A percentile compares a stretch with the other conserved stretches of the same genome.
Conservation (phyloP, 169 alveolate species). For the Hammondia hammondi region DNA sequence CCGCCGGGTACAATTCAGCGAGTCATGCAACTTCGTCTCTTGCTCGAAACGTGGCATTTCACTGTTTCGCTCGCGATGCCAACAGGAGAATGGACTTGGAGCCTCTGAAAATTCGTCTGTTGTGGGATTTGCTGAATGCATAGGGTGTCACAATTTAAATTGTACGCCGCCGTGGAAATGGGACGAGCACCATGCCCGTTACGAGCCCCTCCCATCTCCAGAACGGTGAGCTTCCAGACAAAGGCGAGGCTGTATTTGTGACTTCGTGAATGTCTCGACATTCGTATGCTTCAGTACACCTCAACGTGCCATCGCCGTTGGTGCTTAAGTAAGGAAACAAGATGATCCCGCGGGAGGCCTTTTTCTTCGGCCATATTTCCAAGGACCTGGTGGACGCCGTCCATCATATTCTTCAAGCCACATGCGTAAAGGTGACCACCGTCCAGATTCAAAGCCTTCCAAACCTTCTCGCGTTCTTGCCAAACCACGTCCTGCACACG, state of each 20-base stretch:
- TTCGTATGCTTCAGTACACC: slow-evolving; percentile 28
- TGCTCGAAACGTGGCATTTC: no score
- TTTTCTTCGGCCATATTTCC: not conserved
- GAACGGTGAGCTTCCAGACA: not conserved
- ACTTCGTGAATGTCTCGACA: not conserved
- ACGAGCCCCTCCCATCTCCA: not conserved
- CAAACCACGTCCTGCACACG: slow-evolving; percentile 27
- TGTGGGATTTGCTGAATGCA: no score
- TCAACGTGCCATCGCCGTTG: slow-evolving; percentile 51
- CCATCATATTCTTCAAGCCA: slow-evolving; percentile 70
- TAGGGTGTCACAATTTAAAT: no score
- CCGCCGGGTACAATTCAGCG: no score
- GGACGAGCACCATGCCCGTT: no score
- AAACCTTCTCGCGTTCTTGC: slow-evolving; percentile 28
- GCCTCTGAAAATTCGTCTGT: no score
- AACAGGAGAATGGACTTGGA: no score
- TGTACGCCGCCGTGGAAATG: no score
- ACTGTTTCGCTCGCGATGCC: no score
- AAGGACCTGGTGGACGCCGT: slow-evolving; percentile 17
- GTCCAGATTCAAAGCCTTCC: slow-evolving; percentile 21
- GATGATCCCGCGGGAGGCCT: not conserved
- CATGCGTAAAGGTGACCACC: slow-evolving; percentile 70
- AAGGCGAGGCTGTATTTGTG: not conserved
- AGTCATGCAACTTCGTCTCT: no score
- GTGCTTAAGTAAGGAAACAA: not conserved